phyloP scores from a whole-genome alignment of 345 rosid genomes.

The Hypericum perforatum region DNA sequence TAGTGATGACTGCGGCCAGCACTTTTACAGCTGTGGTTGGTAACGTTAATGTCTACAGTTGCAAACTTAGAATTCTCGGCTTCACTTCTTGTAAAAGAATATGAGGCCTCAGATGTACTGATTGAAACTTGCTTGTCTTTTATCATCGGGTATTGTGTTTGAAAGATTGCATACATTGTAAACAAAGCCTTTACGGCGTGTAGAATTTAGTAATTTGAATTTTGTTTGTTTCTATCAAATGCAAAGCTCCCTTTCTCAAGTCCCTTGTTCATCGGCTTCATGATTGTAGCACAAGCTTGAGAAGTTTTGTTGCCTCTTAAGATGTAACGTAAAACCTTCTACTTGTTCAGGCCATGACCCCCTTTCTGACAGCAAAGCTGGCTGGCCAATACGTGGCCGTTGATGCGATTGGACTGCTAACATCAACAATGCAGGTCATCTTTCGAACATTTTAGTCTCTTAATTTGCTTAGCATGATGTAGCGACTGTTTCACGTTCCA shows the following conservation, averaged over 20 bases:
- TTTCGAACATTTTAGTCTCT: slow-evolving; percentile 8
- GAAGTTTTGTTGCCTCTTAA: not conserved
- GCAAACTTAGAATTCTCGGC: not conserved
- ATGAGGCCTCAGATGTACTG: too few species aligned
- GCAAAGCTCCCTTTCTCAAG: too few species aligned
- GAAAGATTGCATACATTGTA: too few species aligned
- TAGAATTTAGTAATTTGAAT: too few species aligned
- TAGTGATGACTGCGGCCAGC: slow-evolving; percentile 88
- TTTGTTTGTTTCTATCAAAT: too few species aligned
- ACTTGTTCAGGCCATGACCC: slow-evolving; percentile 64
- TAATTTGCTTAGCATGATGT: not conserved
- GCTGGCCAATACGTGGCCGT: slow-evolving; percentile 82
- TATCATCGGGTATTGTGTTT: too few species aligned
- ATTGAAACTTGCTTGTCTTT: too few species aligned
- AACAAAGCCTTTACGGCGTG: too few species aligned
- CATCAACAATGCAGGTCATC: slow-evolving; percentile 68
- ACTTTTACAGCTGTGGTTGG: slow-evolving; percentile 85
- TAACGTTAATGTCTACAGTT: slow-evolving; percentile 2
- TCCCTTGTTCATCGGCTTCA: too few species aligned
- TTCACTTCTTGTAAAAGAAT: not conserved
- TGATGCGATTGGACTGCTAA: slow-evolving; percentile 57
- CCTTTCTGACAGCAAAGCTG: slow-evolving; percentile 72
- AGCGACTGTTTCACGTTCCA: not conserved
- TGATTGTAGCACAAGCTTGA: not conserved
- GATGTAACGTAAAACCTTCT: not conserved